Evolutionary conservation across 2,329 filamentous ascomycete genomes (phyloP).

Genomic region (Massarina eburnea): DNA sequence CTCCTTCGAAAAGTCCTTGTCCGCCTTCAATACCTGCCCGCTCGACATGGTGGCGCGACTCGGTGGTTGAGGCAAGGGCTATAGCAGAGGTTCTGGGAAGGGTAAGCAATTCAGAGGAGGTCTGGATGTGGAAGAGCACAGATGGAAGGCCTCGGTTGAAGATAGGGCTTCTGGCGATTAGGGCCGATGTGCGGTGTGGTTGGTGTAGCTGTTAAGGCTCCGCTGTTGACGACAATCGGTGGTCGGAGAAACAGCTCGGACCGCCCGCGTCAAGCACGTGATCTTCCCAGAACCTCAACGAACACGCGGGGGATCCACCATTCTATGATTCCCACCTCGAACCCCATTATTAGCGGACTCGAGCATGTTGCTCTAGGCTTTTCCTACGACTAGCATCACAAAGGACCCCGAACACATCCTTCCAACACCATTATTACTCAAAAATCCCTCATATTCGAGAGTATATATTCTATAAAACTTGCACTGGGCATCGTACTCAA

Average conservation of each 20-base stretch:
- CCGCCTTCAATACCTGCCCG: conserved; percentile 78
- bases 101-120: not conserved
- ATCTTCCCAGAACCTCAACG: not conserved
- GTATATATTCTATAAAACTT: too few relatives aligned
- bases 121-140: not conserved
- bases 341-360: too few relatives aligned
- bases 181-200: not conserved
- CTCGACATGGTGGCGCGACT: conserved; percentile 68
- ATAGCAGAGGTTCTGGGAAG: not conserved
- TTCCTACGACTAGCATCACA: too few relatives aligned
- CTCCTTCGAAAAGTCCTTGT: conserved; percentile 99
- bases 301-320: too few relatives aligned
- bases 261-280: not conserved
- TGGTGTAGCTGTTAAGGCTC: conserved; percentile 4
- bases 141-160: not conserved
- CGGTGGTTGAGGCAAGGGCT: conserved; percentile 3
- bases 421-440: too few relatives aligned
- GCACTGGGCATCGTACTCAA: too few relatives aligned
- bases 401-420: too few relatives aligned
- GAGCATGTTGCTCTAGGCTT: too few relatives aligned
- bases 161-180: not conserved
- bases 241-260: conserved; percentile 4
- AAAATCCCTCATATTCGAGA: too few relatives aligned
- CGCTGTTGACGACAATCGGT: conserved; percentile 4
- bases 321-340: too few relatives aligned